phyloP scores from a whole-genome alignment of 257 asterid genomes.

The Avicennia marina region DNA sequence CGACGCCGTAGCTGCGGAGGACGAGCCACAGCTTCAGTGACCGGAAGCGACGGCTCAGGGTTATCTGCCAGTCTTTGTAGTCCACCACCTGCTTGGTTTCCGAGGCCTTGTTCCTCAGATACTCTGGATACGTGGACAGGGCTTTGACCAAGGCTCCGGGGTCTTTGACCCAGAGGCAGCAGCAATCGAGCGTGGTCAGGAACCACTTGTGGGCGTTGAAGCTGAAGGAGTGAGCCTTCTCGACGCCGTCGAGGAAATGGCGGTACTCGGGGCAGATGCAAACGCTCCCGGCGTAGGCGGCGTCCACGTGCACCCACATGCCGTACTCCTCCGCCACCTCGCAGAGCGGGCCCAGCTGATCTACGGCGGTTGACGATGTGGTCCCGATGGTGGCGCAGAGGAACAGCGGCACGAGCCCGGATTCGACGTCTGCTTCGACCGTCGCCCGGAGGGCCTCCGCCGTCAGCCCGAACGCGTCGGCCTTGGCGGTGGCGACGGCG shows the following conservation, averaged over 20 bases:
- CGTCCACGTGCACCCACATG: slow-evolving; percentile 73
- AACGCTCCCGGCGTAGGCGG: slow-evolving; percentile 72
- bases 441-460: slow-evolving; percentile 37
- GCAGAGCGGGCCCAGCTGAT: slow-evolving; percentile 40
- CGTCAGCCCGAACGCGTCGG: slow-evolving; percentile 27
- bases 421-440: slow-evolving; percentile 32
- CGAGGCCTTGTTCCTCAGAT: slow-evolving; percentile 54
- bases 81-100: slow-evolving; percentile 60
- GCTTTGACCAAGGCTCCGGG: slow-evolving; percentile 56
- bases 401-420: slow-evolving; percentile 51
- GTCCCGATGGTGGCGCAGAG: slow-evolving; percentile 70
- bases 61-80: slow-evolving; percentile 76
- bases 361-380: slow-evolving; percentile 64
- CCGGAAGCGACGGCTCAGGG: slow-evolving; percentile 66
- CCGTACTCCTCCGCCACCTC: slow-evolving; percentile 44
- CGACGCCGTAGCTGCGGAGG: slow-evolving; percentile 59
- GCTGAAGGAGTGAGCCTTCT: slow-evolving; percentile 63
- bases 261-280: slow-evolving; percentile 67
- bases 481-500: slow-evolving; percentile 37
- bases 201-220: slow-evolving; percentile 81
- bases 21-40: slow-evolving; percentile 72
- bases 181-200: slow-evolving; percentile 59
- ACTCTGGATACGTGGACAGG: slow-evolving; percentile 57
- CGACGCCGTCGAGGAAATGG: slow-evolving; percentile 58
- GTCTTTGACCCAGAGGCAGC: slow-evolving; percentile 81